Conservation (phyloP, 805 yeast species). For the Jamesozyma lodderae region DNA sequence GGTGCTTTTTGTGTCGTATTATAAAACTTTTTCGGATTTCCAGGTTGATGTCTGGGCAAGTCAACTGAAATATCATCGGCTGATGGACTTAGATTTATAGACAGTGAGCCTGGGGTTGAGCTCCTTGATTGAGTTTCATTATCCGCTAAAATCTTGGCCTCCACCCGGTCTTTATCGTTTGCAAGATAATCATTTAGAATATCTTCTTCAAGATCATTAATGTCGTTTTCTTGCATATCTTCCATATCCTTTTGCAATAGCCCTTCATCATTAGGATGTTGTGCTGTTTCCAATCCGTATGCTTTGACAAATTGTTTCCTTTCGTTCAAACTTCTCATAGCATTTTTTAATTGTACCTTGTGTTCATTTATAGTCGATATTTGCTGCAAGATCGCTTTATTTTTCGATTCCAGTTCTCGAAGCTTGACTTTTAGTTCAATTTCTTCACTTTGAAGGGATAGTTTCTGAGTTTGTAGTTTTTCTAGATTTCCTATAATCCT, state of each 20-base stretch:
- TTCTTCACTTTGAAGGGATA: constrained; percentile 55
- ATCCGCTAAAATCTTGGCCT: constrained; percentile 2
- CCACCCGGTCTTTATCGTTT: constrained; percentile 4
- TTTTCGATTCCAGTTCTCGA: constrained; percentile 36
- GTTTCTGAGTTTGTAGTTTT: constrained; percentile 50
- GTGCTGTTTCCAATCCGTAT: constrained; percentile 21
- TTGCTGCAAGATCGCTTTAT: constrained; percentile 42
- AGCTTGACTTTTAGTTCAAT: constrained; percentile 50
- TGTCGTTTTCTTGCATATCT: background rate
- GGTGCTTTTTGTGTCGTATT: background rate
- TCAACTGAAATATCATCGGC: background rate
- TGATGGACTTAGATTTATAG: background rate
- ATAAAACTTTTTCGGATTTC: background rate
- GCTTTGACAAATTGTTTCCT: constrained; percentile 35
- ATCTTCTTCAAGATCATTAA: constrained; percentile 2
- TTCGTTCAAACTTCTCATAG: constrained; percentile 33
- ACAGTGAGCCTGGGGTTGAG: background rate
- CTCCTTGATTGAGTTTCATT: constrained; percentile 2
- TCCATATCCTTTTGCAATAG: background rate
- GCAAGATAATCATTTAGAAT: constrained; percentile 6
- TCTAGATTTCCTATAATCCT: constrained; percentile 40
- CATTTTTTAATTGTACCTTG: constrained; percentile 41
- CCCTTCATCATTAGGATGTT: background rate
- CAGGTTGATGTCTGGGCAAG: background rate
- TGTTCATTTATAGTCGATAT: constrained; percentile 46